Percentiles rank a stretch among this genome's conserved stretches.
These are phyloP conservation scores for Talaromyces thailandensis DNA, from an alignment of 495 filamentous ascomycete genomes.

Conservation along the genomic window DNA sequence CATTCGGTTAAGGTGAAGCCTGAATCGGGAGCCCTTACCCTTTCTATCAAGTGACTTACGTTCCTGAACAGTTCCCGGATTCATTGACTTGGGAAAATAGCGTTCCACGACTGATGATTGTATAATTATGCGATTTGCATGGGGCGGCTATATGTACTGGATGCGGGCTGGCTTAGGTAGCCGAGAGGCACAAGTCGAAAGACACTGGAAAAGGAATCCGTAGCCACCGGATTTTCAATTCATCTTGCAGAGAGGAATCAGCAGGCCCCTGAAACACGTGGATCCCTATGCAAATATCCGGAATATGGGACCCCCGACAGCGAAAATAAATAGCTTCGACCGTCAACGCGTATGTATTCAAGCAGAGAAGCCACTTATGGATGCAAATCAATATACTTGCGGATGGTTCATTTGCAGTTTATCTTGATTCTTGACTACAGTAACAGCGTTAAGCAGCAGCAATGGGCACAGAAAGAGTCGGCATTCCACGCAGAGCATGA, in stretches of 20 bases:
- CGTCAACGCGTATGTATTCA: not conserved
- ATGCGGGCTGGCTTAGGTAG: not conserved
- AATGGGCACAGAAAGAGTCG: not conserved
- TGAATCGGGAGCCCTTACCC: not conserved
- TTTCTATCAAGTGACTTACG: not conserved
- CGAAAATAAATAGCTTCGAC: not conserved
- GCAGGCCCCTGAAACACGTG: not conserved
- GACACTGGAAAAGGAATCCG: not conserved
- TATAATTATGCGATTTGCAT: not conserved
- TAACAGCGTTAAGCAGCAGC: not conserved
- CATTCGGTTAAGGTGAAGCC: not conserved
- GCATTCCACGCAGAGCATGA: not conserved
- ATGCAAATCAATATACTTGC: not conserved
- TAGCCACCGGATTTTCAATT: not conserved
- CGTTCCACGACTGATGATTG: not conserved
- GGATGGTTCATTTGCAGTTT: not conserved
- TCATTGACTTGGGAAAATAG: not conserved
- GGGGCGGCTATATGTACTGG: not conserved
- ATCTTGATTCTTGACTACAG: not conserved
- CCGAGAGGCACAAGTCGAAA: not conserved
- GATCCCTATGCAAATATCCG: not conserved
- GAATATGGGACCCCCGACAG: not conserved
- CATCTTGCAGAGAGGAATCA: not conserved
- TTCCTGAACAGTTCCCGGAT: not conserved
- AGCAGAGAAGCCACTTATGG: not conserved